A percentile compares a stretch with the other conserved stretches of the same genome.
Conservation (phyloP, 1,284 basidiomycete species). For the Volvariella volvacea region DNA sequence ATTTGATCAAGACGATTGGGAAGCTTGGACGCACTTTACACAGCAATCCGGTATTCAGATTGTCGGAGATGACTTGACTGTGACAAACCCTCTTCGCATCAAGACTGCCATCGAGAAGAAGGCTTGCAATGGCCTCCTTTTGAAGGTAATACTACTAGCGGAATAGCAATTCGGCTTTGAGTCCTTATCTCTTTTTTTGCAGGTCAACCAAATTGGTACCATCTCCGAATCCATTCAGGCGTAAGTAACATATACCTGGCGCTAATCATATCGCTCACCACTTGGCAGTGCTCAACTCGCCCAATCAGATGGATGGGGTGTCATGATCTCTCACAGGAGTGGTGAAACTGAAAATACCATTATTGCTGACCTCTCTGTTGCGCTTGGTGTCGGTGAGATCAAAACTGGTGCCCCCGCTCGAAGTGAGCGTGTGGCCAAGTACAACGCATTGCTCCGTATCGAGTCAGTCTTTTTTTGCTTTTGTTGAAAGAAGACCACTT, state of each 20-base stretch:
- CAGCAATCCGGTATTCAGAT: constrained; percentile 76
- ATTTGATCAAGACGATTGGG: constrained; percentile 99
- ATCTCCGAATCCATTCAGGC: constrained; percentile 98
- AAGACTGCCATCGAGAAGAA: constrained; percentile 99
- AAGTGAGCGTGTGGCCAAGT: constrained; percentile 92
- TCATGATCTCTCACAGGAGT: constrained; percentile 99
- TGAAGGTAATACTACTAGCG: too few relatives aligned
- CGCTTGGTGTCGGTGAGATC: constrained; percentile 91
- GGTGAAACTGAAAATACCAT: constrained; percentile 96
- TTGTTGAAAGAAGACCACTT: constrained; percentile 8
- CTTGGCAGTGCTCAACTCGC: constrained; percentile 81
- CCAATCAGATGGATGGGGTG: constrained; percentile 96
- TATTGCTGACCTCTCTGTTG: constrained; percentile 96
- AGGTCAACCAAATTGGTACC: constrained; percentile 98
- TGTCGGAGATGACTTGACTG: constrained; percentile 97
- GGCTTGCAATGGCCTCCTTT: constrained; percentile 97
- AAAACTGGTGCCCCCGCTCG: constrained; percentile 97
- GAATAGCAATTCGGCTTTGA: background rate
- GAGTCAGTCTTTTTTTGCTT: constrained; percentile 50
- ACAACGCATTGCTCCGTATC: constrained; percentile 86
- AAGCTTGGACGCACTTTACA: constrained; percentile 95
- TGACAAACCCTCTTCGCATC: constrained; percentile 98
- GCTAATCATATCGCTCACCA: constrained; percentile 3
- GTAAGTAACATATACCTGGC: constrained; percentile 34
- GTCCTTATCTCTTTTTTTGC: constrained; percentile 1